phyloP scores from a whole-genome alignment of 2,329 filamentous ascomycete species.

The Acarospora socialis region DNA sequence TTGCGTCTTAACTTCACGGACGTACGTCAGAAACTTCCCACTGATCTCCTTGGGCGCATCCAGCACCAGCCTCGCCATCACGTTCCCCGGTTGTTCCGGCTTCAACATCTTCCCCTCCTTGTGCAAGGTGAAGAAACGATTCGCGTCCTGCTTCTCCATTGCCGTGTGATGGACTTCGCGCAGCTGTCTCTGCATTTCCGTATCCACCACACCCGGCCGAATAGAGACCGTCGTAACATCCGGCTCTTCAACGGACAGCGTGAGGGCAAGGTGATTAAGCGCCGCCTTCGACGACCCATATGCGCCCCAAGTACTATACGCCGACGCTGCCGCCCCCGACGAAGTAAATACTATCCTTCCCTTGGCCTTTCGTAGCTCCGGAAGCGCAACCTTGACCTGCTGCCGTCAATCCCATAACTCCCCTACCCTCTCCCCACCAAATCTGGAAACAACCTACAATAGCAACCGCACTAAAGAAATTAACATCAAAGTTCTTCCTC shows the following conservation, averaged over 20 bases:
- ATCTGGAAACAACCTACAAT: conserved; percentile 44
- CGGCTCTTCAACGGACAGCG: conserved; percentile 63
- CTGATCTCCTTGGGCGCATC: conserved; percentile 52
- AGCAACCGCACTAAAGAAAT: conserved; percentile 70
- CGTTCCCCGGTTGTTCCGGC: conserved; percentile 71
- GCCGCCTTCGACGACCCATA: conserved; percentile 78
- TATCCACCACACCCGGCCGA: conserved; percentile 70
- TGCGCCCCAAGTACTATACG: conserved; percentile 60
- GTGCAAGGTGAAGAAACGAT: conserved; percentile 56
- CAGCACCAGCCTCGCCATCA: conserved; percentile 67
- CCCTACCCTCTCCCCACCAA: conserved; percentile 18
- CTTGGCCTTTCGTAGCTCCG: conserved; percentile 49
- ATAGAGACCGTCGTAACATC: conserved; percentile 59
- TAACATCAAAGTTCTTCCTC: conserved; percentile 63
- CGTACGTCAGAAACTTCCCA: conserved; percentile 59
- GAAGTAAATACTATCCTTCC: conserved; percentile 68
- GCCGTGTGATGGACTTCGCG: conserved; percentile 52
- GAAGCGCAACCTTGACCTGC: conserved; percentile 57
- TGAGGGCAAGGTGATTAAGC: conserved; percentile 61
- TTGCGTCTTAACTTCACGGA: not conserved
- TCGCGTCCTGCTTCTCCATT: conserved; percentile 44
- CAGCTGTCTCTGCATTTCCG: conserved; percentile 77
- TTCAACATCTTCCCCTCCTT: conserved; percentile 57
- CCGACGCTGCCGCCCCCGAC: conserved; percentile 56
- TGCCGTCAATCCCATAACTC: not conserved